Evolutionary conservation across 2,329 filamentous ascomycete genomes (phyloP), one percentile per base, ranked within the genome.

Genomic region (Colletotrichum sp.): DNA sequence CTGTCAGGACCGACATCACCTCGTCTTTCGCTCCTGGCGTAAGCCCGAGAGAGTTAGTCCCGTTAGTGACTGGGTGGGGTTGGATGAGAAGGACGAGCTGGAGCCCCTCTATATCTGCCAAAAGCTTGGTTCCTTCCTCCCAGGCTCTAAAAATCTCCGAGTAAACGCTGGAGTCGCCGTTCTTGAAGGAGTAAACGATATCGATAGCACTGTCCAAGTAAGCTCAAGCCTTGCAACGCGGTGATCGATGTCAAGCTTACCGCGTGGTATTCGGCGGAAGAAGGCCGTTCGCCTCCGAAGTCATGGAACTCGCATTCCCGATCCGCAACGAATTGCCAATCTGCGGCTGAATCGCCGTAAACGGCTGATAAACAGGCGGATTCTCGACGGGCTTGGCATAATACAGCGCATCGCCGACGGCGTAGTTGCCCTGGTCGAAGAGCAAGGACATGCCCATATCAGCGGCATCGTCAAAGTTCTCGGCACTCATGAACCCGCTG

Each of bases 401-500:
- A 5, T 61, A 61, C 16, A 61, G 27, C 28, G 27, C 59, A 2
- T 61, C 59, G 2, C 59, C 59, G 9, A 55, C 64, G 5, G 36
- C 64, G n/a, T 52, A 52, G 25, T 15, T 16, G 12, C 60, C 32
- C n/a, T n/a, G n/a, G n/a, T 64, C 60, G 8, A 77, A 77, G 12
- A 59, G 30, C 19, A 72, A 39, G 1, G 57, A 57, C n/a, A 72
- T 32, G 15, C 59, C 67, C 52, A 78, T 75, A 25, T 67, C 44
- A 12, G 77, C 77, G 9, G 64, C 48, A 16, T 59, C 66, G 67
- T 78, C 77, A 61, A 77, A 78, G 69, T 72, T 77, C 36, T 67
- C 66, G 6, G 36, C 65, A 2, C 36, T 30, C 66, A 77, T 79
- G 60, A 79, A 79, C 8, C 77, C 30, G 28, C 64, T 69, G 39